Conservation (phyloP, 176 grass and related monocot genomes). For the Eleusine indica region DNA sequence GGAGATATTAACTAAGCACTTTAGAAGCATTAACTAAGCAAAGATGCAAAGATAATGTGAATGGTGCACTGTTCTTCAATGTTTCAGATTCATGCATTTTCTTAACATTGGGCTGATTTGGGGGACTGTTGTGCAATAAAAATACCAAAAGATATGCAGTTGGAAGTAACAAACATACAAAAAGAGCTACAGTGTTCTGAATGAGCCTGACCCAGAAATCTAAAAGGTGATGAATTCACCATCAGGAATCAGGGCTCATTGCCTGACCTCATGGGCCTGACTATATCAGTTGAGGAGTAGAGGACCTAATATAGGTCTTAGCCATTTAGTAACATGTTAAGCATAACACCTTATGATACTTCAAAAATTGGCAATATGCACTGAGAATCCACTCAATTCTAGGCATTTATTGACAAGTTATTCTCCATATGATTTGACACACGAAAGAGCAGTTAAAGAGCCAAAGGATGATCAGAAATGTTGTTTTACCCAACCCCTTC, state of each 20-base stretch:
- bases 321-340: not conserved
- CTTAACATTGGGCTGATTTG: not conserved
- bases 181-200: not conserved
- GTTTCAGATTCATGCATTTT: not conserved
- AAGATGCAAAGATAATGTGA: not conserved
- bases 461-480: not conserved
- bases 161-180: not conserved
- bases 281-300: not conserved
- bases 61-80: not conserved
- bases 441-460: constrained; percentile 5
- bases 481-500: not conserved
- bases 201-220: not conserved
- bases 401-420: not conserved
- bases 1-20: not conserved
- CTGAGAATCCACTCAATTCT: not conserved
- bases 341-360: not conserved
- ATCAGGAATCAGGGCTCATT: not conserved
- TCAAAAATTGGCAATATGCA: not conserved
- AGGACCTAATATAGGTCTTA: not conserved
- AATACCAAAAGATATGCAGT: constrained; percentile 3
- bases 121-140: not conserved
- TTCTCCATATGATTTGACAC: constrained; percentile 5
- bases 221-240: not conserved
- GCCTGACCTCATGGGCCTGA: not conserved
- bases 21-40: not conserved